Evolutionary conservation across 805 yeast species (phyloP).

Genomic region (Saccharomycopsis fermentans): DNA sequence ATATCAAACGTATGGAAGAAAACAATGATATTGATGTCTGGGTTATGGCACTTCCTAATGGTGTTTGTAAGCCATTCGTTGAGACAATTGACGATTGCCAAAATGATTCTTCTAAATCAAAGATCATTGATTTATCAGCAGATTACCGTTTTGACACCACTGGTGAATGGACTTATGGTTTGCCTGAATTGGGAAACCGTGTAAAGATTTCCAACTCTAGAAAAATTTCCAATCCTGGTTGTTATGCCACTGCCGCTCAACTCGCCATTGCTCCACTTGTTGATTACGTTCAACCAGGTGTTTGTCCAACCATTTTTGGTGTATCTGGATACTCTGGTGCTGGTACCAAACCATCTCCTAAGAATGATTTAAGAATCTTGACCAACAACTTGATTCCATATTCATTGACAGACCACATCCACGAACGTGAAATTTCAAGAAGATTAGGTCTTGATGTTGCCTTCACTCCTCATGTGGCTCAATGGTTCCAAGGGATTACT

Average conservation of each 20-base stretch:
- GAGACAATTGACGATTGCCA: constrained; percentile 62
- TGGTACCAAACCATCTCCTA: constrained; percentile 96
- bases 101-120: constrained; percentile 33
- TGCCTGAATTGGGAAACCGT: constrained; percentile 84
- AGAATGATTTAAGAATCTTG: constrained; percentile 72
- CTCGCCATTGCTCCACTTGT: constrained; percentile 79
- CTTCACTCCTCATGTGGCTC: constrained; percentile 95
- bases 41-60: constrained; percentile 99
- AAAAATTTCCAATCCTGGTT: constrained; percentile 93
- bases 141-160: constrained; percentile 90
- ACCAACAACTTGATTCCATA: constrained; percentile 86
- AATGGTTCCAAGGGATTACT: constrained; percentile 98
- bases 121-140: constrained; percentile 87
- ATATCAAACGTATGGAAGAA: constrained; percentile 68
- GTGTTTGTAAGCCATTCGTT: constrained; percentile 85
- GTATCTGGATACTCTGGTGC: constrained; percentile 99
- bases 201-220: constrained; percentile 54
- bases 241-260: constrained; percentile 99
- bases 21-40: constrained; percentile 80
- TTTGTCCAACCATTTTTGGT: constrained; percentile 77
- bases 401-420: constrained; percentile 92
- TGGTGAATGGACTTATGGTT: constrained; percentile 86
- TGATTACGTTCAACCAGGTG: constrained; percentile 47
- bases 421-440: constrained; percentile 83
- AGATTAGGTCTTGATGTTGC: constrained; percentile 75